These are phyloP conservation scores for Teunomyces barrocoloradensis DNA, from an alignment of 805 yeast genomes.

Conservation along the genomic window DNA sequence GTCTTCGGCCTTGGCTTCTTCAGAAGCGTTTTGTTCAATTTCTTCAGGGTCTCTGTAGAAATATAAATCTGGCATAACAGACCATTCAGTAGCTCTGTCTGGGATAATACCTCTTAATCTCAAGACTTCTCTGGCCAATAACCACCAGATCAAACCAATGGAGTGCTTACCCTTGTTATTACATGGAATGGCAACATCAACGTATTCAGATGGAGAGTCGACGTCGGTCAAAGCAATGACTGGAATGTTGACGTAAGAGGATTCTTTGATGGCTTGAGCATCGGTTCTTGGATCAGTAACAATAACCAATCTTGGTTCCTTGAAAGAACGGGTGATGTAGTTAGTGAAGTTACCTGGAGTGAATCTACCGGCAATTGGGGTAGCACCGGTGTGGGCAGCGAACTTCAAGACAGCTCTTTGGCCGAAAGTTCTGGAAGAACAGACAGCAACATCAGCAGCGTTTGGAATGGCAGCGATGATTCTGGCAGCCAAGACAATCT, in stretches of 20 bases:
- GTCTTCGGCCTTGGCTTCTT: slow-evolving; percentile 53
- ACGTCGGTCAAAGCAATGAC: slow-evolving; percentile 98
- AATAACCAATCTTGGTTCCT: slow-evolving; percentile 99
- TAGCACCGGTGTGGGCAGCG: slow-evolving; percentile 99
- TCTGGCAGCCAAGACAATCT: slow-evolving; percentile 99
- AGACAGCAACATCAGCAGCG: slow-evolving; percentile 97
- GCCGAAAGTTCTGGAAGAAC: slow-evolving; percentile 98
- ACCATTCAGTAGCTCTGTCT: slow-evolving; percentile 96
- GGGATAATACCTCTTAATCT: slow-evolving; percentile 98
- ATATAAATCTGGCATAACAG: slow-evolving; percentile 99
- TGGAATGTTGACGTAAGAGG: slow-evolving; percentile 99
- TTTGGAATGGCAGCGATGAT: slow-evolving; percentile 99
- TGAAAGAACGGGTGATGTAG: slow-evolving; percentile 99
- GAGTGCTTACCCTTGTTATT: slow-evolving; percentile 99
- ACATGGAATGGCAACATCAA: slow-evolving; percentile 99
- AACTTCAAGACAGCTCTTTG: slow-evolving; percentile 99
- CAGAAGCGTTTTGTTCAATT: slow-evolving; percentile 75
- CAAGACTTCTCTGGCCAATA: slow-evolving; percentile 97
- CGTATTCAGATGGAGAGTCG: slow-evolving; percentile 98
- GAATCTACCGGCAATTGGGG: slow-evolving; percentile 99
- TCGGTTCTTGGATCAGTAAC: slow-evolving; percentile 99
- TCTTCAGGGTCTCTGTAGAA: slow-evolving; percentile 99
- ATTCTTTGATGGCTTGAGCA: slow-evolving; percentile 99
- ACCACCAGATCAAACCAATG: slow-evolving; percentile 99
- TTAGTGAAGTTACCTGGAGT: slow-evolving; percentile 99